Conservation (phyloP, 1,284 basidiomycete species). For the Puccinia polysora region DNA sequence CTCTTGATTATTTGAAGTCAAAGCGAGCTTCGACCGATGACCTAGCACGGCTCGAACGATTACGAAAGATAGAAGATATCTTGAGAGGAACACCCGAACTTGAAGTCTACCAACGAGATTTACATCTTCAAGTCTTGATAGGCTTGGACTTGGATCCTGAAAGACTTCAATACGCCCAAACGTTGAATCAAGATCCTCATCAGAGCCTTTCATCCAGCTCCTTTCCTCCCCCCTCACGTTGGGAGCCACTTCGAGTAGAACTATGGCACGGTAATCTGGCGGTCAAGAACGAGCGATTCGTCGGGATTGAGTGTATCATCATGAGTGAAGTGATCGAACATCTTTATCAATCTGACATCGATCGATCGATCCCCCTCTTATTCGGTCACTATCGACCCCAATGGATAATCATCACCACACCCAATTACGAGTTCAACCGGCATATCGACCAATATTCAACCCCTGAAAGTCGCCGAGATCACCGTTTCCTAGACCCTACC, state of each 20-base stretch:
- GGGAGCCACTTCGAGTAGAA: constrained; percentile 35
- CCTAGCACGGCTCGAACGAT: background rate
- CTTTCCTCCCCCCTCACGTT: background rate
- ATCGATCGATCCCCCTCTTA: constrained; percentile 1
- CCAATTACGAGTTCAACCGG: constrained; percentile 39
- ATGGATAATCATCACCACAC: constrained; percentile 34
- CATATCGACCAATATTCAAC: constrained; percentile 21
- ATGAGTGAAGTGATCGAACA: constrained; percentile 42
- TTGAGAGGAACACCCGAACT: background rate
- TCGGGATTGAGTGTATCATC: constrained; percentile 27
- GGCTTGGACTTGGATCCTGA: constrained; percentile 22
- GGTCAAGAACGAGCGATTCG: constrained; percentile 12
- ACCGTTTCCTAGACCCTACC: constrained; percentile 40
- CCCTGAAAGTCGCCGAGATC: background rate
- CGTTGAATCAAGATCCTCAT: background rate
- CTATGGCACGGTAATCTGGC: constrained; percentile 24
- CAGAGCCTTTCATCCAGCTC: background rate
- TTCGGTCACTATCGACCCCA: constrained; percentile 19
- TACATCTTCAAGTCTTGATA: constrained; percentile 18
- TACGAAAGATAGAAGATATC: background rate
- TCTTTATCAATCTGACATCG: constrained; percentile 14
- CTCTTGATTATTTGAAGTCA: background rate
- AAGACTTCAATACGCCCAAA: background rate
- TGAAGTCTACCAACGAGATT: constrained; percentile 11
- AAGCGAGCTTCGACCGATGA: background rate